Base-by-base conservation (phyloP, 1,284 basidiomycete species). In the Golubevia sp. region DNA sequence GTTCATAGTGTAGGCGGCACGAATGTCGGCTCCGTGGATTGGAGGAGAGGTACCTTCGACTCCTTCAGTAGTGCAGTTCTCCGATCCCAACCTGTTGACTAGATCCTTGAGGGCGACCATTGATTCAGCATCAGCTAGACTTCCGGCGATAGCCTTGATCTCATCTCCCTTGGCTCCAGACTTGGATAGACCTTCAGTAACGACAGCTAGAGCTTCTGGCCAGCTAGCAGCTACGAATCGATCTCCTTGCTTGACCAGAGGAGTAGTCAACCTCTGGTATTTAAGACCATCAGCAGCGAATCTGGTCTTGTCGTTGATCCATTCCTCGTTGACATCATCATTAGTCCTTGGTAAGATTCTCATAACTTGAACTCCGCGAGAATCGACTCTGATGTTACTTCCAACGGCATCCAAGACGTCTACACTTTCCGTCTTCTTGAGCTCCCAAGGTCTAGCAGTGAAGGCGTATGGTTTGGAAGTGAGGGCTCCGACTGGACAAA, bases 301-400 rank as follows among this genome's bases (percentile, higher is more conserved):
- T 53, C 51, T 25, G n/a, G 51, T 53, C 51, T 53, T 53, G 51
- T 53, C 51, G n/a, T 53, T 53, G 51, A 53, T 53, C 51, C 51
- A 53, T 30, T 53, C 51, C n/a, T 53, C 51, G n/a, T 53, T 53
- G 13, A 53, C 51, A n/a, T 53, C 51, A 30, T 53, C 51, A 30
- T 53, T 53, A 15, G 27, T 30, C n/a, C 51, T 25, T 15, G 51
- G 51, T 25, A 53, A 30, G 51, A 53, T 30, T 25, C 51, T 25
- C 51, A 53, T 53, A n/a, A 53, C 51, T 30, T 53, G 51, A 15
- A 7, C 11, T 15, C 51, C 51, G 11, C 51, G 11, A 15, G 51
- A 53, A 30, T 53, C 51, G 20, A 53, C 51, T 25, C 51, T 25
- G 51, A 53, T 53, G n/a, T 53, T 53, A 30, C 24, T 25, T 25